These are phyloP conservation scores for Coprinopsis sp. DNA, from an alignment of 768 basidiomycete genomes.

Conservation along the genomic window DNA sequence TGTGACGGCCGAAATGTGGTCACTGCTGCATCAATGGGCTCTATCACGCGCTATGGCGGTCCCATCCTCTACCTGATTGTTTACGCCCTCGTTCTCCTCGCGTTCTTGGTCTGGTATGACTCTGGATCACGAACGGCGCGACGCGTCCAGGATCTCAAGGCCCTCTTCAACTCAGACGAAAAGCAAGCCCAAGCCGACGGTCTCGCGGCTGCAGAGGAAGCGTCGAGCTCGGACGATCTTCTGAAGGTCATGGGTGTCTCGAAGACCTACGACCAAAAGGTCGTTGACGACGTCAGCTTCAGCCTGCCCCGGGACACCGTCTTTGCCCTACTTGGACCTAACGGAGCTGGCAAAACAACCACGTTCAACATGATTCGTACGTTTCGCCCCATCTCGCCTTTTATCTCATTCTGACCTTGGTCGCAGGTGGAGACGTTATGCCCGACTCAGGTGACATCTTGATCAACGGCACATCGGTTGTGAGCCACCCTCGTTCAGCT, in stretches of 20 bases:
- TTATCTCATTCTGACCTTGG: not conserved
- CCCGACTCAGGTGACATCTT: constrained; percentile 67
- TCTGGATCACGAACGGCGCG: constrained; percentile 56
- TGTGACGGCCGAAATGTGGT: constrained; percentile 53
- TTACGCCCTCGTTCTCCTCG: constrained; percentile 54
- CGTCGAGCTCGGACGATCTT: constrained; percentile 46
- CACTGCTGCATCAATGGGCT: constrained; percentile 42
- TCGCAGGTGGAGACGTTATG: constrained; percentile 60
- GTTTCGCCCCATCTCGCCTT: constrained; percentile 19
- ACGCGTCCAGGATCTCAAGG: constrained; percentile 23
- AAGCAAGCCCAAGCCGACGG: constrained; percentile 41
- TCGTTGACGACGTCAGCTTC: constrained; percentile 72
- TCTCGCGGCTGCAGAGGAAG: constrained; percentile 44
- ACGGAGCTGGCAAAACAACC: constrained; percentile 82
- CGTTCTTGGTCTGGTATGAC: constrained; percentile 65
- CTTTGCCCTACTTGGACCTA: constrained; percentile 74
- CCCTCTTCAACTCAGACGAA: constrained; percentile 5
- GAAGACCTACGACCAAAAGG: constrained; percentile 56
- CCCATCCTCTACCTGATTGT: constrained; percentile 71
- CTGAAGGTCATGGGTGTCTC: constrained; percentile 60
- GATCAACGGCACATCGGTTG: constrained; percentile 62
- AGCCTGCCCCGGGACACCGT: constrained; percentile 57
- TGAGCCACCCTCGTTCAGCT: constrained; percentile 58
- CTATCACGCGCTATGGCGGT: constrained; percentile 61
- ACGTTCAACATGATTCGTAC: constrained; percentile 76